Base-by-base conservation (phyloP, 2,329 filamentous ascomycete species). In the Magnaporthiopsis poae region DNA sequence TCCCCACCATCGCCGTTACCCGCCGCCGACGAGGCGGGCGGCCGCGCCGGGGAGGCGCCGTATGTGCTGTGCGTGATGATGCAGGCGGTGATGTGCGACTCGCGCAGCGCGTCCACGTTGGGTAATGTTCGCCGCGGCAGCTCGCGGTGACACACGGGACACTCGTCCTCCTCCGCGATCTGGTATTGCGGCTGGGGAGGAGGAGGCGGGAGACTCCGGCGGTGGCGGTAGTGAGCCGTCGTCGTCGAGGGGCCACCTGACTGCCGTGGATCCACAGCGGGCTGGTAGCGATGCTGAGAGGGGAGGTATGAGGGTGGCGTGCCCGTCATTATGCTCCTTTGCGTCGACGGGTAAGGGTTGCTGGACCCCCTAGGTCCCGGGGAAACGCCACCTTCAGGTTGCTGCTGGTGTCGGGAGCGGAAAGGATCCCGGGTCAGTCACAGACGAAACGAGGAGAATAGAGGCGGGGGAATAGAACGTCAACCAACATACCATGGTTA, bases 101-200 rank as follows among this genome's bases (percentile, higher is more conserved):
- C 85, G 39, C 86, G 81, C 15, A 84, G 77, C 3, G 75, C 70
- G 71, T 88, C 85, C 66, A 78, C 85, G 68, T 87, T 81, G 1
- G 81, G 74, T 2, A 88, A 78, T 5, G 74, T 75, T 25, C 80
- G 79, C 1, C 85, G 82, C 0, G 90, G 89, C 3, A 92, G 80
- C 75, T 92, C 89, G 56, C 80, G 77, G 72, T 90, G 89, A 71
- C 90, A 94, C 61, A 93, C 84, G 0, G 90, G 90, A 69, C 90
- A 94, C 71, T 91, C 88, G 73, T 93, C 90, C 73, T 92, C 90
- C 74, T 93, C 90, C 7, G 82, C 80, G 71, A 84, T 81, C 33
- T 33, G n/a, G 31, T 52, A 52, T 60, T 52, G 33, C 46, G 29
- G 66, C 11, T 67, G 65, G 27, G 74, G 75, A 0, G 77, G 79